These are phyloP conservation scores for Erigeron canadensis DNA, from an alignment of 129 eudicot species.

Conservation along the genomic window DNA sequence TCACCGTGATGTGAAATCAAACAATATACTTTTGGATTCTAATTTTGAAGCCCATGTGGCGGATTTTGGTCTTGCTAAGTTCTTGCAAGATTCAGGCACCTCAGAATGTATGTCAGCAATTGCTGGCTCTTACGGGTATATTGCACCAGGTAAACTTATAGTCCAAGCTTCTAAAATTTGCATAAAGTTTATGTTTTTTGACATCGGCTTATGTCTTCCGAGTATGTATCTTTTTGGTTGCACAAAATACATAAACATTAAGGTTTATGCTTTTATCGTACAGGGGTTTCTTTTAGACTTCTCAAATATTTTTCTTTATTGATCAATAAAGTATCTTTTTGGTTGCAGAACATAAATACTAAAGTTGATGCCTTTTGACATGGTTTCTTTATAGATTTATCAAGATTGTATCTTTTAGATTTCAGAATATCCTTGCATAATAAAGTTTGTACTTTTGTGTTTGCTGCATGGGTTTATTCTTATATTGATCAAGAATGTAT, in stretches of 20 bases:
- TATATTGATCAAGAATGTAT: not conserved
- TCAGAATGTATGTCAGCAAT: constrained; percentile 98
- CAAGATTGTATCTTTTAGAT: constrained; percentile 3
- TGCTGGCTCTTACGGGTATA: constrained; percentile 97
- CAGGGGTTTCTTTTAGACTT: not conserved
- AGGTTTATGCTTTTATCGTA: not conserved
- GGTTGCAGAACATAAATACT: constrained; percentile 74
- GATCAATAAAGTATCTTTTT: not conserved
- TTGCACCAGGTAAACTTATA: constrained; percentile 78
- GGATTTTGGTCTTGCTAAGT: constrained; percentile 97
- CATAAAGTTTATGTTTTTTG: not conserved
- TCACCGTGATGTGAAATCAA: constrained; percentile 91
- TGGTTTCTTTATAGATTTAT: not conserved
- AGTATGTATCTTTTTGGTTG: not conserved
- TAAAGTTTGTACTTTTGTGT: constrained; percentile 31
- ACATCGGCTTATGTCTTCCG: constrained; percentile 4
- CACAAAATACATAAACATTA: not conserved
- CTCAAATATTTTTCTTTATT: not conserved
- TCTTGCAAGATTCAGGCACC: constrained; percentile 92
- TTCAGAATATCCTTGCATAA: constrained; percentile 70
- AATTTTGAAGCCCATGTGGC: constrained; percentile 94
- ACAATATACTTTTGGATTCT: constrained; percentile 79
- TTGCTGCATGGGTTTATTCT: not conserved
- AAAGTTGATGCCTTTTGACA: constrained; percentile 55
- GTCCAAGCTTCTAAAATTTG: not conserved